Percentiles rank a stretch among this genome's conserved stretches.
Evolutionary conservation across 257 asterid genomes (phyloP).

Genomic region (Penstemon barbatus): DNA sequence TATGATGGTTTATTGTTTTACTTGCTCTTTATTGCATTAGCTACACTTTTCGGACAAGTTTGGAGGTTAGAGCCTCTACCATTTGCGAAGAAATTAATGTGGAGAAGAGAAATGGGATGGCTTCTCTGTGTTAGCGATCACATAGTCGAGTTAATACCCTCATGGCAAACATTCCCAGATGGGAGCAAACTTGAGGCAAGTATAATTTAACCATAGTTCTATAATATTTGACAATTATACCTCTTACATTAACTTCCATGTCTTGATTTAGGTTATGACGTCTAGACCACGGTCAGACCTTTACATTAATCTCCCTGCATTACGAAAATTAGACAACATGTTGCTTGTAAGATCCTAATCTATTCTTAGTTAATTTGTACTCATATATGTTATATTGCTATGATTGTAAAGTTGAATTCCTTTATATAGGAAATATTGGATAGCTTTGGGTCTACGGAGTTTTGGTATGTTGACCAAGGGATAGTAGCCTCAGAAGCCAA

Average conservation of each 20-base stretch:
- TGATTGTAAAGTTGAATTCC: background rate
- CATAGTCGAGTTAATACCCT: conserved; percentile 73
- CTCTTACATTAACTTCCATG: background rate
- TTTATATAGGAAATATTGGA: conserved; percentile 65
- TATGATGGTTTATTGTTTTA: background rate
- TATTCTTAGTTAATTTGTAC: conserved; percentile 2
- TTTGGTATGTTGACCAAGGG: conserved; percentile 88
- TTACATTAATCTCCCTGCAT: conserved; percentile 75
- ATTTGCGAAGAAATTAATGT: conserved; percentile 58
- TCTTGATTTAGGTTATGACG: conserved; percentile 62
- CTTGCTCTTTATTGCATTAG: conserved; percentile 34
- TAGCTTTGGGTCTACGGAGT: conserved; percentile 54
- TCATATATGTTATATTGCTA: background rate
- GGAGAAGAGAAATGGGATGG: conserved; percentile 88
- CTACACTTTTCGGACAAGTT: conserved; percentile 82
- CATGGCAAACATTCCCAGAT: conserved; percentile 78
- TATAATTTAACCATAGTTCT: background rate
- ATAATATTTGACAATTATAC: background rate
- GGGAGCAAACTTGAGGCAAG: conserved; percentile 77
- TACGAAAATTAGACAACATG: conserved; percentile 81
- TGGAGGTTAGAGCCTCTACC: conserved; percentile 86
- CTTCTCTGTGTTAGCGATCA: conserved; percentile 78
- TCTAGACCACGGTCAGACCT: conserved; percentile 72
- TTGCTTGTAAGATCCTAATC: conserved; percentile 56
- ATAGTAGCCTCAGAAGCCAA: conserved; percentile 45